Percentiles rank a stretch among this genome's conserved stretches.
Conservation (phyloP, 169 alveolate species). For the Plasmodium ovale region DNA sequence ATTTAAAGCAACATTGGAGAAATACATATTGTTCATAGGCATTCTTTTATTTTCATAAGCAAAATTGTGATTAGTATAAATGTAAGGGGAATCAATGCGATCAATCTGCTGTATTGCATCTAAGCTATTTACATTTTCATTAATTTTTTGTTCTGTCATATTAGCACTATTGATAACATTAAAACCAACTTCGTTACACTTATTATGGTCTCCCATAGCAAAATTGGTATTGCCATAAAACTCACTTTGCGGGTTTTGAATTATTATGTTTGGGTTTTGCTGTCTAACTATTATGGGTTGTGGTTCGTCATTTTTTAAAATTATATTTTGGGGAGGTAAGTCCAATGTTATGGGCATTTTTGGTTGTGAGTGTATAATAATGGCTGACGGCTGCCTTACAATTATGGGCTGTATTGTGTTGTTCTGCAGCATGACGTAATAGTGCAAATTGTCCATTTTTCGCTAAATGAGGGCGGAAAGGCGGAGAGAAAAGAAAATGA, state of each 20-base stretch:
- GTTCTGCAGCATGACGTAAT: slow-evolving; percentile 38
- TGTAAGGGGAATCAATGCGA: slow-evolving; percentile 10
- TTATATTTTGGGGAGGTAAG: slow-evolving; percentile 74
- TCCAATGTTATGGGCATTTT: slow-evolving; percentile 65
- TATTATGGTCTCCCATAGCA: slow-evolving; percentile 9
- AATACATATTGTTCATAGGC: slow-evolving; percentile 36
- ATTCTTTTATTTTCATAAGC: slow-evolving; percentile 20
- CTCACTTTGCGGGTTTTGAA: slow-evolving; percentile 42
- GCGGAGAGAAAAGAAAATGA: background rate
- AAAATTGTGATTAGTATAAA: slow-evolving; percentile 28
- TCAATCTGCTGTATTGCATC: slow-evolving; percentile 12
- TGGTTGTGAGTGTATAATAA: slow-evolving; percentile 47
- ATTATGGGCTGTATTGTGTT: slow-evolving; percentile 64
- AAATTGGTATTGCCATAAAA: slow-evolving; percentile 28
- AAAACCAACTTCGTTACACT: slow-evolving; percentile 4
- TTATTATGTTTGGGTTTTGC: slow-evolving; percentile 61
- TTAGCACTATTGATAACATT: background rate
- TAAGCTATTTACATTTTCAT: slow-evolving; percentile 21
- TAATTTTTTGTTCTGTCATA: slow-evolving; percentile 9
- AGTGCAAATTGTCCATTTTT: slow-evolving; percentile 53
- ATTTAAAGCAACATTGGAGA: slow-evolving; percentile 7
- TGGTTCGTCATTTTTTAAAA: slow-evolving; percentile 71
- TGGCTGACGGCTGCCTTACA: slow-evolving; percentile 67
- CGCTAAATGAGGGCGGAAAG: background rate
- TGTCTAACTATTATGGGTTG: slow-evolving; percentile 77